phyloP scores from a whole-genome alignment of 2,329 filamentous ascomycete species.

The Mollisiaceae sp. region DNA sequence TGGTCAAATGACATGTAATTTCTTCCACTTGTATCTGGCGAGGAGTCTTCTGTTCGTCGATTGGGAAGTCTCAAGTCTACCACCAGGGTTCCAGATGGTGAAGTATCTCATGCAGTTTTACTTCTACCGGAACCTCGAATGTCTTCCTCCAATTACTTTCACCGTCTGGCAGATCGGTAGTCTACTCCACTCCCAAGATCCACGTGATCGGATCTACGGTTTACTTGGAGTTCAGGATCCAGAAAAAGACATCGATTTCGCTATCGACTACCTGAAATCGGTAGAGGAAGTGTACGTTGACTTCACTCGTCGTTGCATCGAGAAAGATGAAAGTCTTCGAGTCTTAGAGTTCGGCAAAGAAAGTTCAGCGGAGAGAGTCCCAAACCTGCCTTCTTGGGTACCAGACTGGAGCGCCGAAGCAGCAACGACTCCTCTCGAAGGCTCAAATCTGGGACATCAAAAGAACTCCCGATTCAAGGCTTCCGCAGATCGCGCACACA shows the following conservation, averaged over 20 bases:
- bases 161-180: slow-evolving; percentile 14
- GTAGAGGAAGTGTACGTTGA: slow-evolving; percentile 12
- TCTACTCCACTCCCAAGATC: neutral
- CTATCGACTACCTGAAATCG: slow-evolving; percentile 3
- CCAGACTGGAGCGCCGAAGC: slow-evolving; percentile 14
- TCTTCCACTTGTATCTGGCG: slow-evolving; percentile 10
- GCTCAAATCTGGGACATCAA: neutral
- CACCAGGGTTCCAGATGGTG: slow-evolving; percentile 6
- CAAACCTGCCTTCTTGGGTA: slow-evolving; percentile 11
- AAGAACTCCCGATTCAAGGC: neutral
- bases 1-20: slow-evolving; percentile 1
- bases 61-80: slow-evolving; percentile 4
- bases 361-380: neutral
- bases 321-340: neutral
- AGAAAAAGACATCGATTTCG: neutral
- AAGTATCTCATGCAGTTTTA: slow-evolving; percentile 9
- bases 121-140: neutral
- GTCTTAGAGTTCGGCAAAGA: slow-evolving; percentile 13
- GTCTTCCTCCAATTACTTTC: slow-evolving; percentile 9
- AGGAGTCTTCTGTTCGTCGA: slow-evolving; percentile 10
- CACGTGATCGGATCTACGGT: slow-evolving; percentile 12
- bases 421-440: neutral
- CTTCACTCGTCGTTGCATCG: slow-evolving; percentile 14
- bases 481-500: neutral
- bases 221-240: slow-evolving; percentile 11